phyloP scores from a whole-genome alignment of 768 basidiomycete genomes.

The Hebeloma cylindrosporum region DNA sequence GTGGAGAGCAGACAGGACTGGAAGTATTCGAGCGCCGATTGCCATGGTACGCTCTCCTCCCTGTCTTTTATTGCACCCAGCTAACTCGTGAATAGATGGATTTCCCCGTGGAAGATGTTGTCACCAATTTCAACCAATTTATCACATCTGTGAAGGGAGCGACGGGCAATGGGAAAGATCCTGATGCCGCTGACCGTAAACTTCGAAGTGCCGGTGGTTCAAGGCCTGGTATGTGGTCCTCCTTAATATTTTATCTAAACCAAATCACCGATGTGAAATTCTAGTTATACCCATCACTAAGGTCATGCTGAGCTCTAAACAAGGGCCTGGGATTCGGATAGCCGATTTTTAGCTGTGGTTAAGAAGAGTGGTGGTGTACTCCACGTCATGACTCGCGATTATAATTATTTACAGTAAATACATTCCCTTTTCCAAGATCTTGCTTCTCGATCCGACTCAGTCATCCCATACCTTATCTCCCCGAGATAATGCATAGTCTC shows the following conservation, averaged over 20 bases:
- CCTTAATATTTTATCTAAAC: constrained; percentile 16
- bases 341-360: constrained; percentile 59
- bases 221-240: constrained; percentile 45
- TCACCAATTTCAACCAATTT: constrained; percentile 78
- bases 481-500: constrained; percentile 30
- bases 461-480: constrained; percentile 27
- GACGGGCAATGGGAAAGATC: constrained; percentile 65
- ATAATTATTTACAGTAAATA: too few species aligned
- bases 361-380: constrained; percentile 8
- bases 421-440: not conserved
- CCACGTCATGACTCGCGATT: too few species aligned
- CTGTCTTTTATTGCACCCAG: not conserved
- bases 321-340: constrained; percentile 89
- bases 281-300: constrained; percentile 75
- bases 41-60: constrained; percentile 52
- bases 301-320: constrained; percentile 80
- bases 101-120: constrained; percentile 73
- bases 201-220: constrained; percentile 36
- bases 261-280: constrained; percentile 8
- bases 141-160: constrained; percentile 70
- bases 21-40: constrained; percentile 81
- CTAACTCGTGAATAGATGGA: constrained; percentile 56
- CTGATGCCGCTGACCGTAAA: constrained; percentile 42
- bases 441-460: constrained; percentile 1
- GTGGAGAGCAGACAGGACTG: constrained; percentile 90